Base-by-base conservation (phyloP, 2,329 filamentous ascomycete genomes). In the Aspergillus fijiensis region DNA sequence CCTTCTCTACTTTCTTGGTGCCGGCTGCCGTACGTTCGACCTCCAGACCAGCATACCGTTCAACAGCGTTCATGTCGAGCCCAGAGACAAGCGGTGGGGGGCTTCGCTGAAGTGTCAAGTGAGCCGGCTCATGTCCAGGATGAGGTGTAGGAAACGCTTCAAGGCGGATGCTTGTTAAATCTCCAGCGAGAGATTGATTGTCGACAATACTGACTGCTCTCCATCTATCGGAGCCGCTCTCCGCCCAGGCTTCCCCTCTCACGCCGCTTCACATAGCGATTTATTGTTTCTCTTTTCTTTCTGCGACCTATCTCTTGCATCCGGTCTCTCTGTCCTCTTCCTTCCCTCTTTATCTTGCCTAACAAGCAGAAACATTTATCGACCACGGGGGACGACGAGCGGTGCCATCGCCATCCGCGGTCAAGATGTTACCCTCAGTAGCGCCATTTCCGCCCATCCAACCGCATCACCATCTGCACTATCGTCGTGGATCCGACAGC, bases 401-500 rank as follows among this genome's bases (percentile, higher is more conserved):
- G 48, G 51, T 33, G 45, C 33, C 19, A 23, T 52, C 51, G 25
- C 48, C 39, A 60, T 48, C 54, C 31, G 57, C 51, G 62, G 58
- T 61, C 70, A 80, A 74, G 55, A 82, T 82, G 80, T 77, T 80
- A 74, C 80, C 80, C 65, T 79, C 80, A 64, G 74, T 81, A 68
- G 77, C 77, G 63, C 72, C 76, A 53, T 77, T 77, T 50, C 74
- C 77, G 61, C 73, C 75, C 69, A 74, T 77, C 56, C 75, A 78
- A 63, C 75, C 76, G 51, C 77, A 78, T 64, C 72, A 77, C 50
- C 76, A 74, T 61, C 63, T 75, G 31, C 70, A 71, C 60, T 71
- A 72, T 56, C 69, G 73, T 61, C 67, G 68, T 47, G 61, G 68
- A 23, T 60, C 71, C 61, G 74, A 76, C 62, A 53, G 67, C 42